Evolutionary conservation across 192 early-diverging fungal genomes (phyloP).

Genomic region (Backusella circina): DNA sequence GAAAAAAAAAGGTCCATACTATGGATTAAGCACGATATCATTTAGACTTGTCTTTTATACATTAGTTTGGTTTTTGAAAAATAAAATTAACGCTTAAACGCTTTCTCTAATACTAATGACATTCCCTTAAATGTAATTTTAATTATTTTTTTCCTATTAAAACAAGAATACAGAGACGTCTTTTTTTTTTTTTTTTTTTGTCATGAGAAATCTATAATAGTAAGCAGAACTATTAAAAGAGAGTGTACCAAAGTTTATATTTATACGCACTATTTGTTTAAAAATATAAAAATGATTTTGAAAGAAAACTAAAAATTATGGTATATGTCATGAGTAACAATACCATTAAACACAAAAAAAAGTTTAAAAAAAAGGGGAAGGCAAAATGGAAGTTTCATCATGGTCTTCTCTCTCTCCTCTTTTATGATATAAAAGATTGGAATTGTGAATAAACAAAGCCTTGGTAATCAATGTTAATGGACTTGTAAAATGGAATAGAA

Average conservation of each 20-base stretch:
- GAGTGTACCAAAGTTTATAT: background rate
- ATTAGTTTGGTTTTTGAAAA: background rate
- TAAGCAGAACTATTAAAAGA: background rate
- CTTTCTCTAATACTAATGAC: background rate
- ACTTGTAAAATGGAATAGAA: background rate
- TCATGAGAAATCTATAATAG: background rate
- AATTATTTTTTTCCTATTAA: background rate
- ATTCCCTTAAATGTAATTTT: background rate
- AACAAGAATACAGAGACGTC: no score
- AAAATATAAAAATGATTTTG: background rate
- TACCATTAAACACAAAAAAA: background rate
- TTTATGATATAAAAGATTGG: no score
- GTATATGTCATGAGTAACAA: background rate
- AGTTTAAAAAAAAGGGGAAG: background rate
- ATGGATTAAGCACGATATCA: background rate
- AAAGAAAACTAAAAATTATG: background rate
- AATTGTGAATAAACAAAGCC: no score
- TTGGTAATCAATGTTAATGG: background rate
- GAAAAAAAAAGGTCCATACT: background rate
- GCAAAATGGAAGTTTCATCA: background rate
- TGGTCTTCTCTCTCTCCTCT: background rate
- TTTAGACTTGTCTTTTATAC: background rate
- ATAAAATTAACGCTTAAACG: background rate
- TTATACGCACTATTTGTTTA: background rate
- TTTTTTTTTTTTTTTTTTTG: background rate